Conservation (phyloP, 1,284 basidiomycete genomes). For the Cutaneotrichosporon sp. region DNA sequence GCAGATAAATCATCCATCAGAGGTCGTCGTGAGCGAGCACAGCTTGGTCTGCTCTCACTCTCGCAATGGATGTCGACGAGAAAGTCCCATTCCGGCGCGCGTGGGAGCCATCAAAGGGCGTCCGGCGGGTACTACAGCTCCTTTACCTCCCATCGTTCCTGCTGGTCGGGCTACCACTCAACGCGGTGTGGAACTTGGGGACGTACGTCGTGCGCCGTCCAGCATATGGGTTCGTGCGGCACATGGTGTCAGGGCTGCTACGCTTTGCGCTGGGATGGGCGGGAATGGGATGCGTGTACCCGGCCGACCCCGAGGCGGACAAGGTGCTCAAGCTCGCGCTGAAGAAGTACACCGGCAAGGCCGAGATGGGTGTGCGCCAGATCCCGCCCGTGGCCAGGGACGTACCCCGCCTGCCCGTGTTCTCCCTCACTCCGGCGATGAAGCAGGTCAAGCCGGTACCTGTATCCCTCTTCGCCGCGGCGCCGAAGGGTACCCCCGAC, state of each 20-base stretch:
- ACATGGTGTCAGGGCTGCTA: conserved; percentile 1
- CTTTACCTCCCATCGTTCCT: conserved; percentile 6
- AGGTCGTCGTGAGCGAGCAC: no score
- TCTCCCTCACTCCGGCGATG: not conserved
- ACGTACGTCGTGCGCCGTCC: conserved; percentile 8
- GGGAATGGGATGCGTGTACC: conserved; percentile 1
- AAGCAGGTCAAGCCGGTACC: conserved; percentile 4
- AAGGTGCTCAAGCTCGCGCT: conserved; percentile 1
- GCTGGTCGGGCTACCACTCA: conserved; percentile 2
- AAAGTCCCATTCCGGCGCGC: conserved; percentile 5
- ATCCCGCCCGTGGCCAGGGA: conserved; percentile 3
- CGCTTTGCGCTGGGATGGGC: not conserved
- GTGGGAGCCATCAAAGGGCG: conserved; percentile 3
- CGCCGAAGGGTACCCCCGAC: conserved; percentile 8
- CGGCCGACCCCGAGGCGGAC: conserved; percentile 1
- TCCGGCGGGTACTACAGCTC: conserved; percentile 2
- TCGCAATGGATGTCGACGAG: no score
- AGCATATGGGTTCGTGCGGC: conserved; percentile 3
- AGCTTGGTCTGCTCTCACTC: no score
- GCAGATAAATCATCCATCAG: no score
- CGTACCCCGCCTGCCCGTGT: not conserved
- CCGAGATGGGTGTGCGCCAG: conserved; percentile 5
- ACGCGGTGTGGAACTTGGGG: not conserved
- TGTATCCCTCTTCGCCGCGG: conserved; percentile 9
- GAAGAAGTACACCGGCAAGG: not conserved